These are phyloP conservation scores for Tanacetum coccineum DNA, from an alignment of 129 eudicot genomes.

Conservation along the genomic window DNA sequence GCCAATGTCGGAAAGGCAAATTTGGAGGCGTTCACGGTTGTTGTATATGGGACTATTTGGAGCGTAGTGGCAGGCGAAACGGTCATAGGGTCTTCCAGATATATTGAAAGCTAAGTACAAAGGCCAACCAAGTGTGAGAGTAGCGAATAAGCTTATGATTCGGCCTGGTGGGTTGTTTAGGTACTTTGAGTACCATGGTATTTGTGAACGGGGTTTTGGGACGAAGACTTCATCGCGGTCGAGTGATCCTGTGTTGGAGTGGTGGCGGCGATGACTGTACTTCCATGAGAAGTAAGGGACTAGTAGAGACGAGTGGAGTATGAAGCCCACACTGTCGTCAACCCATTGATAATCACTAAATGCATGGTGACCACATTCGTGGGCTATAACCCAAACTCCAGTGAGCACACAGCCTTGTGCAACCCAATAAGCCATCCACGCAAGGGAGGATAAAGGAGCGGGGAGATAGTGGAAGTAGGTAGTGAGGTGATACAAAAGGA, in stretches of 20 bases:
- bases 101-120: constrained; percentile 36
- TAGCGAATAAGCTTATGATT: constrained; percentile 3
- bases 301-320: constrained; percentile 22
- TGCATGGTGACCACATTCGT: constrained; percentile 48
- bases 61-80: constrained; percentile 53
- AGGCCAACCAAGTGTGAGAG: constrained; percentile 44
- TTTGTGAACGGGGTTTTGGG: constrained; percentile 31
- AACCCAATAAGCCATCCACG: constrained; percentile 29
- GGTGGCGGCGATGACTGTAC: constrained; percentile 52
- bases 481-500: constrained; percentile 25
- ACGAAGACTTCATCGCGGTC: constrained; percentile 46
- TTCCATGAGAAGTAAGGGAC: constrained; percentile 51
- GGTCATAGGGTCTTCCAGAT: constrained; percentile 46
- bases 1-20: constrained; percentile 38
- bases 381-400: constrained; percentile 33
- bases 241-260: constrained; percentile 40
- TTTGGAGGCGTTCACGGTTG: constrained; percentile 31
- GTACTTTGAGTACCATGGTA: constrained; percentile 34
- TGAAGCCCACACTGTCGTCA: constrained; percentile 43
- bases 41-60: constrained; percentile 42
- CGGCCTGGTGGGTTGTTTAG: constrained; percentile 42
- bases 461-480: constrained; percentile 27
- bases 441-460: constrained; percentile 13
- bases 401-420: constrained; percentile 29
- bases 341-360: constrained; percentile 59